Conservation (phyloP, 139 green algal genomes). For the Closterium sp. region DNA sequence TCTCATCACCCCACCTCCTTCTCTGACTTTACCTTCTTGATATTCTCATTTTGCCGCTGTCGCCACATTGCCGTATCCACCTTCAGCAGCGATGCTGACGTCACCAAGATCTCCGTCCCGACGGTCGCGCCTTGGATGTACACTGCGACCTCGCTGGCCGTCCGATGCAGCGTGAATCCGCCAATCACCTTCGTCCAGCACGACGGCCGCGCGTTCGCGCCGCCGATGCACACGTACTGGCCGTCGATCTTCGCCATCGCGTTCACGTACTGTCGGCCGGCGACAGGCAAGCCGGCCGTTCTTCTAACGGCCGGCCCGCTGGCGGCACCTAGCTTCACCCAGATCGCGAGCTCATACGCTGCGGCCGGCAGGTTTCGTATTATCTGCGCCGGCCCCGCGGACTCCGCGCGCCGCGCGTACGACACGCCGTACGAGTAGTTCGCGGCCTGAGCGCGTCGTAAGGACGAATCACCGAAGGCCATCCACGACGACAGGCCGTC, state of each 20-base stretch:
- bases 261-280: neutral
- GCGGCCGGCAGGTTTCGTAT: neutral
- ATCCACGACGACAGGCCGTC: neutral
- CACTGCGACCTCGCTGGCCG: neutral
- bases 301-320: no score
- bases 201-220: neutral
- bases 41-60: constrained; percentile 5
- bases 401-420: neutral
- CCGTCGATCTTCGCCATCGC: neutral
- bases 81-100: neutral
- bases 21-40: neutral
- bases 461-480: neutral
- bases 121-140: neutral
- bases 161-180: constrained; percentile 25
- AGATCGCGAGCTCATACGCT: neutral
- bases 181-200: constrained; percentile 32
- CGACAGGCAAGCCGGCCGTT: neutral
- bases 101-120: neutral
- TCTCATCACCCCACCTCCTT: no score
- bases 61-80: neutral
- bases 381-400: neutral
- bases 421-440: neutral
- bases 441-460: neutral
- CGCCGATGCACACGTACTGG: neutral
- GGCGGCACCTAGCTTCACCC: neutral